Evolutionary conservation across 495 filamentous ascomycete genomes (phyloP).

Genomic region (Xylaria longipes): DNA sequence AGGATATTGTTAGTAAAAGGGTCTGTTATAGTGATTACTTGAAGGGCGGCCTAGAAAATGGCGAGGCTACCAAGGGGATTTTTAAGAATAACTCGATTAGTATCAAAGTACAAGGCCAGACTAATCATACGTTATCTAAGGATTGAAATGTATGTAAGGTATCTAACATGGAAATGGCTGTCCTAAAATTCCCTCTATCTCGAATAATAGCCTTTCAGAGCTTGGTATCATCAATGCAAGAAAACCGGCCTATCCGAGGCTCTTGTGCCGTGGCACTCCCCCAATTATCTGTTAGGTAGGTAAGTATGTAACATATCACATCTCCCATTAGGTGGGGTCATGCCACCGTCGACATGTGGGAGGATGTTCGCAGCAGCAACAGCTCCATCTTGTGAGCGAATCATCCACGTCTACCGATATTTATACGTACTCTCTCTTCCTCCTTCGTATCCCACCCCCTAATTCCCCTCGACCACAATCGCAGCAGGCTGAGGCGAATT

Average conservation of each 20-base stretch:
- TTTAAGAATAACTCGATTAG: background rate
- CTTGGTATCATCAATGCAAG: slow-evolving; percentile 16
- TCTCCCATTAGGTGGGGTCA: background rate
- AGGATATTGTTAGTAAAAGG: background rate
- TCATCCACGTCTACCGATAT: background rate
- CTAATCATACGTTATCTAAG: background rate
- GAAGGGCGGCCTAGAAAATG: no score
- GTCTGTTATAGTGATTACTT: background rate
- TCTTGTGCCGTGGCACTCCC: background rate
- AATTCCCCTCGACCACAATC: background rate
- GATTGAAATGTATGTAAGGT: background rate
- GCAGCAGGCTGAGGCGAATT: background rate
- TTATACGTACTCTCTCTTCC: background rate
- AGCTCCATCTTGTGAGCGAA: background rate
- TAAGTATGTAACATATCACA: background rate
- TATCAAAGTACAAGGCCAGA: background rate
- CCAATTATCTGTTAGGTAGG: background rate
- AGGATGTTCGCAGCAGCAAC: background rate
- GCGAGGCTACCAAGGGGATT: background rate
- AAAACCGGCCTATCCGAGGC: background rate
- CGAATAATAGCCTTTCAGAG: background rate
- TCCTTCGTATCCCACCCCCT: no score
- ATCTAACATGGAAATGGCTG: background rate
- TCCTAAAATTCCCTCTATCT: background rate
- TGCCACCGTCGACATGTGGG: background rate